Evolutionary conservation across 805 yeast genomes (phyloP).

Genomic region (Pichia nakasei): DNA sequence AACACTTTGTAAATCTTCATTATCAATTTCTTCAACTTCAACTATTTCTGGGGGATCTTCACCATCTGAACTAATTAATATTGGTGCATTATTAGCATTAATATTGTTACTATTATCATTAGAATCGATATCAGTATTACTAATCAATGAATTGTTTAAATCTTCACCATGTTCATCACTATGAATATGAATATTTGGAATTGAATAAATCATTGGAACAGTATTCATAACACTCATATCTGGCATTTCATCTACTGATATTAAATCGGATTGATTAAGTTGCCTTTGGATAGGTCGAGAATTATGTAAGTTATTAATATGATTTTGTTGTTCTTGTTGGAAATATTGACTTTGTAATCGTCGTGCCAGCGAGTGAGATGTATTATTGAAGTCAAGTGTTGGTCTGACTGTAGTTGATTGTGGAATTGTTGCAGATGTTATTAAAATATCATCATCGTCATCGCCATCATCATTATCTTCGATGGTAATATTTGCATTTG

Average conservation of each 20-base stretch:
- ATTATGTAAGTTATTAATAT: background rate
- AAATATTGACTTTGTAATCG: background rate
- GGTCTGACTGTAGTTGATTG: background rate
- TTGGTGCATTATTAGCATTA: conserved; percentile 13
- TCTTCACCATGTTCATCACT: background rate
- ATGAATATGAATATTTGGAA: conserved; percentile 5
- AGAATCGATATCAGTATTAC: background rate
- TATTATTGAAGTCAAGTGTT: background rate
- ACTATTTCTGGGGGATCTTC: background rate
- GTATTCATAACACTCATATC: background rate
- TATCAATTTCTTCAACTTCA: conserved; percentile 11
- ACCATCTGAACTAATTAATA: conserved; percentile 10
- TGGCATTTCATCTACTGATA: too few species aligned
- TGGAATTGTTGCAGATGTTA: background rate
- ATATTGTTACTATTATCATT: background rate
- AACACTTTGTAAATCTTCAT: conserved; percentile 3
- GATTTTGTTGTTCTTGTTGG: background rate
- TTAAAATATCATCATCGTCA: background rate
- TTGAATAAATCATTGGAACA: background rate
- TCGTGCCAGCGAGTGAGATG: background rate
- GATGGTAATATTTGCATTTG: background rate
- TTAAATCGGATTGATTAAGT: too few species aligned
- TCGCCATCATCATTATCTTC: background rate
- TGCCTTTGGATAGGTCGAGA: background rate
- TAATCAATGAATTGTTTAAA: background rate